Percentiles rank a stretch among this genome's conserved stretches.
phyloP scores from a whole-genome alignment of 768 basidiomycete species.

The Galerina sulciceps region DNA sequence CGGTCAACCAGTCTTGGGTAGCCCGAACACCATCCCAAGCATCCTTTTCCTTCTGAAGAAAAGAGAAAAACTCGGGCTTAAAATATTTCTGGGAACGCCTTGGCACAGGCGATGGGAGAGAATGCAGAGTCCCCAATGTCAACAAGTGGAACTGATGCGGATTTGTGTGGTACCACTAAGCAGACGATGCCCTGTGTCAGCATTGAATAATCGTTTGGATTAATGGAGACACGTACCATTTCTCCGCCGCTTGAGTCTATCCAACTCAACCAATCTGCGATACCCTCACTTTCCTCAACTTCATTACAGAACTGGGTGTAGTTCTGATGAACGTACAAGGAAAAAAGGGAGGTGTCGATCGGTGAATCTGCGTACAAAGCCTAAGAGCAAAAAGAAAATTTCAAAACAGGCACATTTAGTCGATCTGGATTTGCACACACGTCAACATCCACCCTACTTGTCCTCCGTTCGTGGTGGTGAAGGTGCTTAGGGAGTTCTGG shows the following conservation, averaged over 20 bases:
- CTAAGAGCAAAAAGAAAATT: slow-evolving; percentile 40
- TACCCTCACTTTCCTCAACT: slow-evolving; percentile 70
- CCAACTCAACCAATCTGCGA: slow-evolving; percentile 80
- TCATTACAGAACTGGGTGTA: slow-evolving; percentile 84
- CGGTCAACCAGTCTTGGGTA: slow-evolving; percentile 61
- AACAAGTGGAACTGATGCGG: slow-evolving; percentile 89
- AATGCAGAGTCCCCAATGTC: slow-evolving; percentile 82
- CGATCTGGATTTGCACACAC: slow-evolving; percentile 39
- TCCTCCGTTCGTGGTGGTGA: slow-evolving; percentile 58
- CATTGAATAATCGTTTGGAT: not conserved
- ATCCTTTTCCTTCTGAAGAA: slow-evolving; percentile 56
- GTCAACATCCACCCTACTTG: slow-evolving; percentile 80
- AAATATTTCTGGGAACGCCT: slow-evolving; percentile 79
- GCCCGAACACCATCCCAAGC: slow-evolving; percentile 63
- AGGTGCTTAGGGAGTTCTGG: slow-evolving; percentile 64
- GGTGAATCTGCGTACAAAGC: slow-evolving; percentile 81
- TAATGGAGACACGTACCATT: slow-evolving; percentile 44
- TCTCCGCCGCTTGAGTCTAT: slow-evolving; percentile 71
- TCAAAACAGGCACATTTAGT: not conserved
- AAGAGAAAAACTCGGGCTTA: slow-evolving; percentile 88
- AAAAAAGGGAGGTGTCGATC: slow-evolving; percentile 88
- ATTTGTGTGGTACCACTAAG: slow-evolving; percentile 69
- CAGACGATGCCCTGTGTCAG: not conserved
- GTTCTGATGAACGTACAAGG: slow-evolving; percentile 93
- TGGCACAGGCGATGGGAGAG: slow-evolving; percentile 84